Evolutionary conservation across 1,284 basidiomycete species (phyloP), one percentile per base, ranked within the genome.

Genomic region (Cryptococcus sp.): DNA sequence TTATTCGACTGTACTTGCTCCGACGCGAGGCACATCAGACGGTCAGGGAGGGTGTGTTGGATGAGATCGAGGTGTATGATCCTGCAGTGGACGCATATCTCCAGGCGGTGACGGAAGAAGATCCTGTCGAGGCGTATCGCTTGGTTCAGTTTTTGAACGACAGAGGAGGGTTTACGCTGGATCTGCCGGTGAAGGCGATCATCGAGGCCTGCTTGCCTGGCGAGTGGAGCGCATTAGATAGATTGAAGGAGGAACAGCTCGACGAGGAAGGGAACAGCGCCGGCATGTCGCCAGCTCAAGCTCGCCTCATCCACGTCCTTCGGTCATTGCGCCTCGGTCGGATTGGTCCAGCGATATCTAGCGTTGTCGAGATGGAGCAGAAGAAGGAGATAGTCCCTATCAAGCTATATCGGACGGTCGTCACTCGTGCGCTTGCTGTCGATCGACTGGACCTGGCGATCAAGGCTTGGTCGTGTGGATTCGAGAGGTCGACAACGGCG

Each of bases 101-200:
- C 6, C 21, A 38, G 10, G 12, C 28, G 9, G 23, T 46, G 18
- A 21, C 39, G 10, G 11, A 26, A 9, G 45, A 38, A 14, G 26
- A 46, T 12, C 45, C 34, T 22, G 25, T 18, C 23, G 45, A 46
- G n/a, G 45, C 19, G 19, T 37, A 46, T 21, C 5, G 9, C n/a
- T 23, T 46, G 19, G 25, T 38, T 9, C 16, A 23, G 25, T 38
- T 22, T 9, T 26, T 39, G 19, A 9, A 21, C 25, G 45, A 46
- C 11, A 16, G 33, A 19, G 41, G 5, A 26, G 35, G 36, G 24
- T 5, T 38, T 18, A 16, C 25, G 14, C 25, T 21, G 16, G n/a
- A 46, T 2, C 16, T 36, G 4, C 12, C 45, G 7, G 21, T 24
- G 2, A 12, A 46, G 16, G 22, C 12, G 14, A 24, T 44, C 5